Conservation (phyloP, 2,329 filamentous ascomycete genomes). For the Xylariaceae sp. region DNA sequence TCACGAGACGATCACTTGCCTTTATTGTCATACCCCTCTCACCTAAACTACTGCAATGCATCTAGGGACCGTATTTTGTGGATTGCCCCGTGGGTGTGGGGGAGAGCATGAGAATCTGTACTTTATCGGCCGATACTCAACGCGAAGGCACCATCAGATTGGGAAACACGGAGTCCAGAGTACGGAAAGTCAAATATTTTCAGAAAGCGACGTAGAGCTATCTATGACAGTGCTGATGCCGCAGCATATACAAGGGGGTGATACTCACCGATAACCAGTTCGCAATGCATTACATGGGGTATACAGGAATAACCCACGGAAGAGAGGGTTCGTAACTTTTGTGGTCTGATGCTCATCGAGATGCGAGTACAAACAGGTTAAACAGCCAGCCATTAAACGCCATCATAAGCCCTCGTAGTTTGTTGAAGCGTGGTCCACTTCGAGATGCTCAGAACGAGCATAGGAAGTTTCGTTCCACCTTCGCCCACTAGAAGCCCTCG, state of each 20-base stretch:
- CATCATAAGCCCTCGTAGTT: constrained; percentile 33
- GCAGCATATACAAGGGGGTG: constrained; percentile 11
- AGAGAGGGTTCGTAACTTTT: no score
- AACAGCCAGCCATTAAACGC: constrained; percentile 31
- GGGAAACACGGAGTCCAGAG: background rate
- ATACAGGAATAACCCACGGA: no score
- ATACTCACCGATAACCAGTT: constrained; percentile 26
- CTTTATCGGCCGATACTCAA: background rate
- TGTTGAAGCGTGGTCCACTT: constrained; percentile 31
- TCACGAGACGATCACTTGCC: no score
- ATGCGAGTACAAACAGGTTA: constrained; percentile 8
- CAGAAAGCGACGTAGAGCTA: constrained; percentile 11
- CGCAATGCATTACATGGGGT: no score
- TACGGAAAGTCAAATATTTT: constrained; percentile 7
- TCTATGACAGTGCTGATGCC: constrained; percentile 5
- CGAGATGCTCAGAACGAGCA: constrained; percentile 23
- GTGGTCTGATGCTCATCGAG: constrained; percentile 3
- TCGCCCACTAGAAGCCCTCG: constrained; percentile 30
- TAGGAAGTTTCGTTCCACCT: constrained; percentile 32
- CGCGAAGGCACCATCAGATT: background rate
- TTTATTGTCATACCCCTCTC: no score
- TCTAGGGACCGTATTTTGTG: no score
- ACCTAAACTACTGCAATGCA: no score
- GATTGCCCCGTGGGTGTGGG: no score
- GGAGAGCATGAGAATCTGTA: background rate